Conservation (phyloP, 495 filamentous ascomycete genomes). For the Penicillium steckii region DNA sequence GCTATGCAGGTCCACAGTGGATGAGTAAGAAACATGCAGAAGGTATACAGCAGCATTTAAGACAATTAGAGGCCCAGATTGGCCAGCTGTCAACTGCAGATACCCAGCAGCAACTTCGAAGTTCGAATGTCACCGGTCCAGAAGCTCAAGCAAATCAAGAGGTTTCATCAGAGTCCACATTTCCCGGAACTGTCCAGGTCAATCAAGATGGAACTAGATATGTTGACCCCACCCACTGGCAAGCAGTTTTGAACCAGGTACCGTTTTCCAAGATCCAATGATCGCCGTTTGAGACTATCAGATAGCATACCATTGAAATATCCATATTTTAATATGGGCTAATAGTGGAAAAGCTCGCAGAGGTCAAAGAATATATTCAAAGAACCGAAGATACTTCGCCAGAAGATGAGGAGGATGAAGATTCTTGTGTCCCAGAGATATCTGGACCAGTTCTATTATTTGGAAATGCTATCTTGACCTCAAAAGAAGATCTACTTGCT, state of each 20-base stretch:
- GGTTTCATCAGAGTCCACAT: neutral
- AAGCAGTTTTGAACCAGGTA: conserved; percentile 40
- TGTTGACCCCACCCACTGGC: conserved; percentile 38
- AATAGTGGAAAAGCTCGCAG: conserved; percentile 14
- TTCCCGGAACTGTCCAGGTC: conserved; percentile 71
- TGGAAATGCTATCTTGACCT: conserved; percentile 21
- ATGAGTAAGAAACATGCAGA: conserved; percentile 12
- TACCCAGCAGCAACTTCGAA: neutral
- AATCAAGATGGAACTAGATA: conserved; percentile 32
- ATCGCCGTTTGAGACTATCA: too few species aligned
- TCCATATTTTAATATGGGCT: neutral
- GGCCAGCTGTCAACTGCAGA: conserved; percentile 12
- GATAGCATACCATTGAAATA: neutral
- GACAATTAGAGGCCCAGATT: conserved; percentile 11
- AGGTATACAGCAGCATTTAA: conserved; percentile 18
- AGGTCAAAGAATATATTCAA: conserved; percentile 26
- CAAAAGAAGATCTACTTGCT: conserved; percentile 25
- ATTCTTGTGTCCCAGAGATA: neutral
- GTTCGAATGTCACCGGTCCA: neutral
- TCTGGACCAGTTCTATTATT: conserved; percentile 30
- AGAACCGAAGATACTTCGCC: conserved; percentile 16
- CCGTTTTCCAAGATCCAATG: too few species aligned
- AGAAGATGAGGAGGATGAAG: conserved; percentile 15
- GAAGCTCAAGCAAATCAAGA: neutral
- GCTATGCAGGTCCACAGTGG: conserved; percentile 19